Evolutionary conservation across 768 basidiomycete genomes (phyloP), one percentile per base, ranked within the genome.

Genomic region (Tylopilus balloui): DNA sequence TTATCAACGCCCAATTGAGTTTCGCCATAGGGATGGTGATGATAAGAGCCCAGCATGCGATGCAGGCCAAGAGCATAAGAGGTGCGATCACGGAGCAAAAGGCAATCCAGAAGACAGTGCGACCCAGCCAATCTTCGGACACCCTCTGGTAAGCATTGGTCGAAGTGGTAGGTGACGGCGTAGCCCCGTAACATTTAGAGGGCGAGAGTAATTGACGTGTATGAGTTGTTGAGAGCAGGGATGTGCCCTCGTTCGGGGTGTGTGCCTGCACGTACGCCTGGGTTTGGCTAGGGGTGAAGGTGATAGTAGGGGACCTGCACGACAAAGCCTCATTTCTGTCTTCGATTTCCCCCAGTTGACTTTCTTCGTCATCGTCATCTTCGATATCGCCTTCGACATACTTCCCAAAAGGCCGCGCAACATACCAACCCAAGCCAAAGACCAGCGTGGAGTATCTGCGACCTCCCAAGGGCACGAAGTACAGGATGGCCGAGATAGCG

Each of bases 11-110:
- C 95, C 95, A 98, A 57, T 84, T 91, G 43, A 99, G 78, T 66
- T 88, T 95, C 27, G 94, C 96, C 96, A 99, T 99, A 4, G 96
- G 96, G 55, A 99, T 88, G 48, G 94, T 89, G 64, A 99, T 77
- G 52, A 99, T 84, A 52, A 92, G 76, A n/a, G 78, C 92, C 93
- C 94, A 99, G 71, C 96, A 98, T 44, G 92, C 71, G 54, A 90
- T 61, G 67, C 92, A 96, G 24, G 92, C 90, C 53, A 88, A 48
- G 46, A 96, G 77, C 78, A 98, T 84, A 53, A 92, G 71, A 6
- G 96, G 96, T 1, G 92, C 88, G 59, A 99, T 86, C 63, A 96
- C 72, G 53, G 74, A 71, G 55, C 81, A 68, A 65, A 97, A 80
- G 8, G 77, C 69, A 28, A 86, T 69, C 90, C 92, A 97, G 71